These are phyloP conservation scores for Populus tomentosa DNA, from an alignment of 441 rosid genomes.

Conservation along the genomic window DNA sequence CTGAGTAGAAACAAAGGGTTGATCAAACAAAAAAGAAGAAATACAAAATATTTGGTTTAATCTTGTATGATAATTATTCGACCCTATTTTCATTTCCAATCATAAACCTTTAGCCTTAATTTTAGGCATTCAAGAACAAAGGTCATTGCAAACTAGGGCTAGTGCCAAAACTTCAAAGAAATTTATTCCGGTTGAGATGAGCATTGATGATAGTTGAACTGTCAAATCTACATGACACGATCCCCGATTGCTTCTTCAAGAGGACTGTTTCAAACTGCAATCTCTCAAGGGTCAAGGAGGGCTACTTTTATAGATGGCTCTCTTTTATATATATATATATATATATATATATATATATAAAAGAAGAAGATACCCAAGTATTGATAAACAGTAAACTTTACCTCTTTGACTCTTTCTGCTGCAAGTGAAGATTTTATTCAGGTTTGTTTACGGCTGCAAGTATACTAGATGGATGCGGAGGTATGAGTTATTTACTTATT, in stretches of 20 bases:
- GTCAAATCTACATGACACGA: not conserved
- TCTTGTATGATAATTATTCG: conserved; percentile 22
- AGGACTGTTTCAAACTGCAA: not conserved
- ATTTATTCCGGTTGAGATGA: conserved; percentile 13
- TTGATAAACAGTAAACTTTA: too few relatives aligned
- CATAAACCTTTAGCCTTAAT: not conserved
- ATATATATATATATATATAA: too few relatives aligned
- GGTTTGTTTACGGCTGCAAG: too few relatives aligned
- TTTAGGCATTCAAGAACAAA: conserved; percentile 15
- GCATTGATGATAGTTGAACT: not conserved
- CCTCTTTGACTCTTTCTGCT: too few relatives aligned
- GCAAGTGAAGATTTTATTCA: too few relatives aligned
- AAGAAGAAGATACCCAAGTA: too few relatives aligned
- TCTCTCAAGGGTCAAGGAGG: too few relatives aligned
- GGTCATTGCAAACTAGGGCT: not conserved
- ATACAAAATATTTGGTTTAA: conserved; percentile 6
- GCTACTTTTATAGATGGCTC: too few relatives aligned
- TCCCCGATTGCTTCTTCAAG: not conserved
- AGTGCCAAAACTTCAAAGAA: not conserved
- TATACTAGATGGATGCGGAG: too few relatives aligned
- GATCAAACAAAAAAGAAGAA: not conserved
- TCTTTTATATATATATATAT: too few relatives aligned
- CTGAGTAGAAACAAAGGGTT: not conserved
- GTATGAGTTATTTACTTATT: too few relatives aligned
- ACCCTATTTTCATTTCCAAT: conserved; percentile 11